These are phyloP conservation scores for Fusarium bactridioides DNA, from an alignment of 2,329 filamentous ascomycete species.

Conservation along the genomic window DNA sequence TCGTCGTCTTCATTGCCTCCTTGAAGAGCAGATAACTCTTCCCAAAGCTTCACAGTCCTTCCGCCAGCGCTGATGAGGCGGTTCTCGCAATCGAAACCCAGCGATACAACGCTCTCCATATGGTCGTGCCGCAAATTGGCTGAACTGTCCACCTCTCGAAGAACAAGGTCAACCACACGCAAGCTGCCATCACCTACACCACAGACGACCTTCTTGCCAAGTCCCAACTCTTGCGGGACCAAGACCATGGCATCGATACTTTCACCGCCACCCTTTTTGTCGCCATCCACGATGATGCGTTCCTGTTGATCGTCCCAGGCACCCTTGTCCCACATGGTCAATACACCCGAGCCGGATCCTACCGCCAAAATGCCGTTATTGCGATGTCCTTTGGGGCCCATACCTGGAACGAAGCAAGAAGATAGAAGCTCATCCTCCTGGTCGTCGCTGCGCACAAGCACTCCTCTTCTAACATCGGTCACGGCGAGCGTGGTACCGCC, in stretches of 20 bases:
- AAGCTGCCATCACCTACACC: conserved; percentile 84
- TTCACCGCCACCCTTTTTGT: conserved; percentile 68
- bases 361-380: conserved; percentile 81
- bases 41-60: conserved; percentile 88
- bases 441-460: conserved; percentile 88
- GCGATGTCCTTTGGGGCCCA: conserved; percentile 70
- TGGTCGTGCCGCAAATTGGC: conserved; percentile 77
- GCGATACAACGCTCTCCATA: conserved; percentile 80
- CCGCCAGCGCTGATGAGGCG: conserved; percentile 92
- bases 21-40: conserved; percentile 72
- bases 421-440: conserved; percentile 94
- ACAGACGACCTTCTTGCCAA: conserved; percentile 77
- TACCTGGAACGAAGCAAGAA: conserved; percentile 77
- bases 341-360: conserved; percentile 77
- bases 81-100: conserved; percentile 85
- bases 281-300: conserved; percentile 77
- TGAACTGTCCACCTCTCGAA: conserved; percentile 75
- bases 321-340: conserved; percentile 94
- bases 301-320: conserved; percentile 96
- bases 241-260: conserved; percentile 80
- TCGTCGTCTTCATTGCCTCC: conserved; percentile 48
- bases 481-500: conserved; percentile 91
- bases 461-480: conserved; percentile 85
- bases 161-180: conserved; percentile 76
- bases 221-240: conserved; percentile 74